These are phyloP conservation scores for Nannizziopsis arthrosporioides DNA, from an alignment of 2,329 filamentous ascomycete species.

Conservation along the genomic window DNA sequence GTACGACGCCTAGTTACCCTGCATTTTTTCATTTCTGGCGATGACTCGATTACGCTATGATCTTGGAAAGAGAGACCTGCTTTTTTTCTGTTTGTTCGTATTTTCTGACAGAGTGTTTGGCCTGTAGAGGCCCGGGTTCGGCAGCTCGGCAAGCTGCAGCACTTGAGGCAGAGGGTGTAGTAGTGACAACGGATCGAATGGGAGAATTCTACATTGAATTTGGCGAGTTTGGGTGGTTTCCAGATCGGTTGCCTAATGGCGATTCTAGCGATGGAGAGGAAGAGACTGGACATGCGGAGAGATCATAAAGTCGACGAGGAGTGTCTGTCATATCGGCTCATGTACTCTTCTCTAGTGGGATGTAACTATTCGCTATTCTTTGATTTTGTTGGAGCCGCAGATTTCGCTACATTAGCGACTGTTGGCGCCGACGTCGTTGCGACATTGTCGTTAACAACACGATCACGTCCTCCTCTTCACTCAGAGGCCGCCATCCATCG, in stretches of 20 bases:
- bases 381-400: too few species aligned
- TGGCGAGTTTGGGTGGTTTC: slow-evolving; percentile 39
- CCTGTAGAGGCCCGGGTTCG: slow-evolving; percentile 29
- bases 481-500: too few species aligned
- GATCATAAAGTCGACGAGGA: too few species aligned
- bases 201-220: slow-evolving; percentile 37
- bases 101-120: background rate
- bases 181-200: slow-evolving; percentile 32
- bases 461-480: too few species aligned
- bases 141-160: slow-evolving; percentile 34
- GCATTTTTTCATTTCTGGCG: background rate
- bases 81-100: background rate
- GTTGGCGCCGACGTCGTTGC: too few species aligned
- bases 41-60: background rate
- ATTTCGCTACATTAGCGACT: too few species aligned
- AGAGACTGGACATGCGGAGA: background rate
- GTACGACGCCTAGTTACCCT: slow-evolving; percentile 39
- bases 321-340: too few species aligned
- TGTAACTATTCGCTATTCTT: too few species aligned
- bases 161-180: slow-evolving; percentile 33
- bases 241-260: slow-evolving; percentile 32
- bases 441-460: too few species aligned
- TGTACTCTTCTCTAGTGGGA: too few species aligned
- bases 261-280: slow-evolving; percentile 9
- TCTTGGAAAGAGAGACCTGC: background rate